Conservation (phyloP, 75 land plant species). For the Larix kaempferi region DNA sequence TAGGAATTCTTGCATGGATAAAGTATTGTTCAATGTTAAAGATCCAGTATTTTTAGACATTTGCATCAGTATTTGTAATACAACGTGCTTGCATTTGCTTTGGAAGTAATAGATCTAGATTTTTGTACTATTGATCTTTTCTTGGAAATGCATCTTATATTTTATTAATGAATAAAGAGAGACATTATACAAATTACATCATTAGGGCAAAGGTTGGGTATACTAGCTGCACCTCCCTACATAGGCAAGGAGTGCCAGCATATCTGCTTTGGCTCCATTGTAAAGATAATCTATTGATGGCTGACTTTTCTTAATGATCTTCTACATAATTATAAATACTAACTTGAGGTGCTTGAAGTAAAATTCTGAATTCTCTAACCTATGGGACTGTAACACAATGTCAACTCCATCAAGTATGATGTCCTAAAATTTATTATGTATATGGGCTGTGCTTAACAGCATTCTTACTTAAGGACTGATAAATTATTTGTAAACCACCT, state of each 20-base stretch:
- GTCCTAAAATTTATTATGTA: background rate
- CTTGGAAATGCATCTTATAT: no score
- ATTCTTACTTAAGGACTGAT: background rate
- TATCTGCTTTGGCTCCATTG: no score
- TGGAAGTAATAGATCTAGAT: background rate
- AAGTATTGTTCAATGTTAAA: background rate
- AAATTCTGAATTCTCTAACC: background rate
- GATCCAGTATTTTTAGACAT: background rate
- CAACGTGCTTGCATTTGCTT: background rate
- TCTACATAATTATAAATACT: background rate
- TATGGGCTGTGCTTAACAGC: background rate
- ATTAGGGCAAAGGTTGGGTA: no score
- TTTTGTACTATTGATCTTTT: background rate
- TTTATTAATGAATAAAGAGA: no score
- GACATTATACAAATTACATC: no score
- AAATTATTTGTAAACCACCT: conserved; percentile 2
- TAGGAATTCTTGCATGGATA: background rate
- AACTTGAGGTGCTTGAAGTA: background rate
- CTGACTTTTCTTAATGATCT: background rate
- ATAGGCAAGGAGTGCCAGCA: no score
- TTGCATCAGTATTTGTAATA: background rate
- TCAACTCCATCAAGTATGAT: background rate
- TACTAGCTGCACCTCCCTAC: no score
- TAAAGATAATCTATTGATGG: background rate
- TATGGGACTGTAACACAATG: background rate